Conservation (phyloP, 2,329 filamentous ascomycete genomes). For the Aplosporella prunicola region DNA sequence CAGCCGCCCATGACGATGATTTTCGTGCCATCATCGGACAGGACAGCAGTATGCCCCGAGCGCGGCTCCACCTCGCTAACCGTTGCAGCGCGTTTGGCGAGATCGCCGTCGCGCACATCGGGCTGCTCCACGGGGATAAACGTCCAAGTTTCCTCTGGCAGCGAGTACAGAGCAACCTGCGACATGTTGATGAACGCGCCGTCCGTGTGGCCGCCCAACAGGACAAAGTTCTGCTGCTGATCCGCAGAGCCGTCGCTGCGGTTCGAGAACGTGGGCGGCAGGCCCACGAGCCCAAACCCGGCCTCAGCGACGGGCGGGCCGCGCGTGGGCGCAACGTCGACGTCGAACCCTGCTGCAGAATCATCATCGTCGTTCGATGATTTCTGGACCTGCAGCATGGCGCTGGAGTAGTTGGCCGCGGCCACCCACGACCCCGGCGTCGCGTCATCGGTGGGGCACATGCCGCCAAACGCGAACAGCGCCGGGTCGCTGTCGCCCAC, state of each 20-base stretch:
- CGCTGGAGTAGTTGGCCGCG: slow-evolving; percentile 66
- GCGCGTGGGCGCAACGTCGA: slow-evolving; percentile 41
- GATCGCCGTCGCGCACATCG: slow-evolving; percentile 42
- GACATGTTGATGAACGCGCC: slow-evolving; percentile 90
- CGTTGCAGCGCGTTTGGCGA: slow-evolving; percentile 41
- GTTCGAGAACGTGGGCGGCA: slow-evolving; percentile 62
- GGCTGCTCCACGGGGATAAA: slow-evolving; percentile 59
- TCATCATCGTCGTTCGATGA: slow-evolving; percentile 27
- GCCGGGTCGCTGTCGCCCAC: slow-evolving; percentile 44
- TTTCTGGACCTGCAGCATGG: slow-evolving; percentile 58
- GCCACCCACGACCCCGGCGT: slow-evolving; percentile 52
- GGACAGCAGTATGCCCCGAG: slow-evolving; percentile 78
- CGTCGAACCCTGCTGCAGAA: slow-evolving; percentile 36
- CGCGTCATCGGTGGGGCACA: slow-evolving; percentile 54
- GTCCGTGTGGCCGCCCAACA: slow-evolving; percentile 78
- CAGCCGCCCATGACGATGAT: slow-evolving; percentile 81
- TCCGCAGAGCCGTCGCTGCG: slow-evolving; percentile 52
- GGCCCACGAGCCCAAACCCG: slow-evolving; percentile 71
- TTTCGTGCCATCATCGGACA: slow-evolving; percentile 68
- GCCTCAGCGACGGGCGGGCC: slow-evolving; percentile 71
- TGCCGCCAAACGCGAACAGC: slow-evolving; percentile 76
- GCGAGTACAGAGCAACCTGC: slow-evolving; percentile 73
- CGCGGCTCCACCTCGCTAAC: slow-evolving; percentile 61
- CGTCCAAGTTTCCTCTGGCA: slow-evolving; percentile 80
- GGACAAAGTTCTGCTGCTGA: slow-evolving; percentile 67